Percentiles rank a stretch among this genome's conserved stretches.
Conservation (phyloP, 148 eudicot species). For the Rhododendron molle region DNA sequence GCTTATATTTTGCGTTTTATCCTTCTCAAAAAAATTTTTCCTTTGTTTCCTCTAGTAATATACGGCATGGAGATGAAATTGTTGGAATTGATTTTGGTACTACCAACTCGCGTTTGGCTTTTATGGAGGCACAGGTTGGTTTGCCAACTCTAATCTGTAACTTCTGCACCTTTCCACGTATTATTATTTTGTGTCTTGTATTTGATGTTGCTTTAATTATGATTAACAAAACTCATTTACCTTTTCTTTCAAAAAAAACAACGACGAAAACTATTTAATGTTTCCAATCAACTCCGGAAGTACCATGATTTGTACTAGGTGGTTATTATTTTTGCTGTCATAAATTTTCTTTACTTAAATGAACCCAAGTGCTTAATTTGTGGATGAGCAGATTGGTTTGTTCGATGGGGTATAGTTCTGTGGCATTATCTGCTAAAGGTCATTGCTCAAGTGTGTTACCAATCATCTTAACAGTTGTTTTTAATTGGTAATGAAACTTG, state of each 20-base stretch:
- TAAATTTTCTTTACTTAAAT: neutral
- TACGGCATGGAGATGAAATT: neutral
- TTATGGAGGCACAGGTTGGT: neutral
- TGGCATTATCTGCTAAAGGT: neutral
- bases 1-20: too few relatives aligned
- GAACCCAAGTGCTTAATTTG: too few relatives aligned
- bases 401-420: too few relatives aligned
- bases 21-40: too few relatives aligned
- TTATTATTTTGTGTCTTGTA: neutral
- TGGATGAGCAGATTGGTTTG: too few relatives aligned
- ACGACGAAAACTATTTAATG: neutral
- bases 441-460: neutral
- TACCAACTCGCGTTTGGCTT: neutral
- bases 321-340: neutral
- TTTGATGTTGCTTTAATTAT: neutral
- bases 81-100: slow-evolving; percentile 1
- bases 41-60: neutral
- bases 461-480: neutral
- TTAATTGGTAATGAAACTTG: neutral
- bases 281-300: neutral
- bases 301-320: neutral
- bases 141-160: neutral
- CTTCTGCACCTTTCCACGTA: neutral
- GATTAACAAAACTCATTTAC: neutral
- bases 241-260: neutral